Percentiles rank a stretch among this genome's conserved stretches.
These are phyloP conservation scores for Stagonosporopsis chrysanthemi DNA, from an alignment of 2,329 filamentous ascomycete species.

Conservation along the genomic window DNA sequence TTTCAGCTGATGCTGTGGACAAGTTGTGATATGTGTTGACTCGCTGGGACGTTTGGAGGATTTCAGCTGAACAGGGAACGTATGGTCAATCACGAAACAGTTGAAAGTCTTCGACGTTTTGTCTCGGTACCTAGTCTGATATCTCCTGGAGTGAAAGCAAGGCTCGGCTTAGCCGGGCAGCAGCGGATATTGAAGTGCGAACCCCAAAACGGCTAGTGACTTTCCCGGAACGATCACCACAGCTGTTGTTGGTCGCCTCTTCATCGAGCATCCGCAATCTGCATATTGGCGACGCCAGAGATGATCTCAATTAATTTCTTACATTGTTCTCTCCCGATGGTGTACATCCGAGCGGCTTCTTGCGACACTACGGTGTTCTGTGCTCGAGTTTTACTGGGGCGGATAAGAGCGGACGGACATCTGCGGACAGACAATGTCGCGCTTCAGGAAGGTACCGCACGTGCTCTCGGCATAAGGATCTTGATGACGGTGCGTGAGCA, in stretches of 20 bases:
- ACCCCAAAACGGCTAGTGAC: slow-evolving; percentile 4
- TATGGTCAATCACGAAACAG: not conserved
- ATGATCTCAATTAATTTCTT: not conserved
- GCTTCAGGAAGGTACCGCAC: slow-evolving; percentile 29
- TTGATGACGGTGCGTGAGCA: slow-evolving; percentile 29
- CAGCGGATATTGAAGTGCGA: slow-evolving; percentile 21
- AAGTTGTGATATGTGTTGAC: not conserved
- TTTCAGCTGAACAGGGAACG: not conserved
- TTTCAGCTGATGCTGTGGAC: slow-evolving; percentile 5
- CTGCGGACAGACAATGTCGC: slow-evolving; percentile 25
- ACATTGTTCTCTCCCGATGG: not conserved
- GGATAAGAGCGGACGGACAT: slow-evolving; percentile 35
- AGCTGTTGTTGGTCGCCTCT: not conserved
- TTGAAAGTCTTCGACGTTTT: not conserved
- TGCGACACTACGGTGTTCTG: not conserved
- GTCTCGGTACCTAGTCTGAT: slow-evolving; percentile 1
- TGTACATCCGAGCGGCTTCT: not conserved
- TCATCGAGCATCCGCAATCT: not conserved
- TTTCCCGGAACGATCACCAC: slow-evolving; percentile 10
- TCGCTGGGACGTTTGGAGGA: not conserved
- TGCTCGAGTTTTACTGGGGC: slow-evolving; percentile 1
- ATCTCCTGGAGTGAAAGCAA: not conserved
- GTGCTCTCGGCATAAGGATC: slow-evolving; percentile 40
- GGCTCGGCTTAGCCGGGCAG: slow-evolving; percentile 26
- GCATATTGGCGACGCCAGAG: not conserved